Evolutionary conservation across 148 eudicot genomes (phyloP).

Genomic region (Tetragonia tetragonoides): DNA sequence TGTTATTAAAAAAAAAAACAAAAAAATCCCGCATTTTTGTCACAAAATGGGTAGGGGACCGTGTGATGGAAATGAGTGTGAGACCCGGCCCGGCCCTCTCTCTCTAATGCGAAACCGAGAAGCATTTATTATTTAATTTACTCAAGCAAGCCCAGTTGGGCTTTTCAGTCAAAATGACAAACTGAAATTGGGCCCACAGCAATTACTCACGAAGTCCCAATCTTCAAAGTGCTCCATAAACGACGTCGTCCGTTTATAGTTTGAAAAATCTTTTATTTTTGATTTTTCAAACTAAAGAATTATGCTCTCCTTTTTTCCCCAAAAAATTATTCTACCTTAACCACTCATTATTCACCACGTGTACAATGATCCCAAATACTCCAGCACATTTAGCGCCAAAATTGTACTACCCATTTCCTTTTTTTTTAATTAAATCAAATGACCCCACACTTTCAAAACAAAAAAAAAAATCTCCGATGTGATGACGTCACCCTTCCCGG

Average conservation of each 20-base stretch:
- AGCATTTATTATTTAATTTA: background rate
- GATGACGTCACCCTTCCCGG: constrained; percentile 33
- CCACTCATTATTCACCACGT: constrained; percentile 18
- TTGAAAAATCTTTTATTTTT: background rate
- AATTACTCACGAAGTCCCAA: background rate
- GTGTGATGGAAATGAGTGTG: no score
- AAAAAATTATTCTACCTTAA: background rate
- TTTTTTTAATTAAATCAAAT: constrained; percentile 1
- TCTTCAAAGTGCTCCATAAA: background rate
- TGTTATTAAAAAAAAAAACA: no score
- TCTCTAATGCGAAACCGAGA: no score
- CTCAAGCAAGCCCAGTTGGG: background rate
- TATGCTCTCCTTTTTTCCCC: background rate
- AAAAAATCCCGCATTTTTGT: no score
- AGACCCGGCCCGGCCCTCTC: no score
- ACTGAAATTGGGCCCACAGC: background rate
- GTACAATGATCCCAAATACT: background rate
- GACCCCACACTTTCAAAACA: background rate
- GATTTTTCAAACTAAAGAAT: background rate
- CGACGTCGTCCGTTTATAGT: background rate
- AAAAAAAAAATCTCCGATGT: background rate
- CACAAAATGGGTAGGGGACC: no score
- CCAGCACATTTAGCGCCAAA: constrained; percentile 30
- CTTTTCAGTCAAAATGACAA: constrained; percentile 6
- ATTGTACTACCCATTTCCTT: constrained; percentile 1